These are phyloP conservation scores for Metarhizium sp. DNA, from an alignment of 2,329 filamentous ascomycete genomes.

Conservation along the genomic window DNA sequence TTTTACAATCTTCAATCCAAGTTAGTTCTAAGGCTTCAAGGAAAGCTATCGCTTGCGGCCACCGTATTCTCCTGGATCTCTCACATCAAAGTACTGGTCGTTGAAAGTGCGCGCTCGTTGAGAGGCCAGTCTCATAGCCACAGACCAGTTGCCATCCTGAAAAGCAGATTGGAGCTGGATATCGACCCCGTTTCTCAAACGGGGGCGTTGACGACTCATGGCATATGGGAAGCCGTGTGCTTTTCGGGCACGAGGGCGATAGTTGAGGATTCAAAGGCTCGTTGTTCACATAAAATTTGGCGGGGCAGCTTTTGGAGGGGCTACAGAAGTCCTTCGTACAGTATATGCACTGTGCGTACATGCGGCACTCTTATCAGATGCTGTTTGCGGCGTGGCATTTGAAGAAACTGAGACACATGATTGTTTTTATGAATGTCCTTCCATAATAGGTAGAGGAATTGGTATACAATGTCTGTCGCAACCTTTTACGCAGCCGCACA, in stretches of 20 bases:
- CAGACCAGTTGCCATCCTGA: conserved; percentile 42
- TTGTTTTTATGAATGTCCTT: background rate
- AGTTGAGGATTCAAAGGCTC: background rate
- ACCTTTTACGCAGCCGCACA: no score
- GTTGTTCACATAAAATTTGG: background rate
- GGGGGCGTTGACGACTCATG: conserved; percentile 26
- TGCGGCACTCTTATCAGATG: background rate
- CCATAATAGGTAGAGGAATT: background rate
- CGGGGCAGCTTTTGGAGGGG: background rate
- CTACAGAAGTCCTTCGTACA: background rate
- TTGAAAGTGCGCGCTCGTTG: conserved; percentile 39
- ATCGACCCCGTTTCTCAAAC: conserved; percentile 40
- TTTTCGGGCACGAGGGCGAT: background rate
- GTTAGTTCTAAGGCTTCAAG: conserved; percentile 1
- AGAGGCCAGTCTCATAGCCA: conserved; percentile 41
- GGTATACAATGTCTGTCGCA: background rate
- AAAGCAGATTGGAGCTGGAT: conserved; percentile 47
- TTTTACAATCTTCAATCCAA: conserved; percentile 30
- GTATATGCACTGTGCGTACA: background rate
- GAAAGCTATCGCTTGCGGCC: background rate
- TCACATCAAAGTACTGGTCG: conserved; percentile 48
- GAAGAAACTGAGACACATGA: background rate
- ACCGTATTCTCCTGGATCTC: background rate
- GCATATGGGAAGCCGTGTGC: conserved; percentile 6
- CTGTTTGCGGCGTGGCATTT: background rate